These are phyloP conservation scores for Suillus placidus DNA, from an alignment of 768 basidiomycete species.

Conservation along the genomic window DNA sequence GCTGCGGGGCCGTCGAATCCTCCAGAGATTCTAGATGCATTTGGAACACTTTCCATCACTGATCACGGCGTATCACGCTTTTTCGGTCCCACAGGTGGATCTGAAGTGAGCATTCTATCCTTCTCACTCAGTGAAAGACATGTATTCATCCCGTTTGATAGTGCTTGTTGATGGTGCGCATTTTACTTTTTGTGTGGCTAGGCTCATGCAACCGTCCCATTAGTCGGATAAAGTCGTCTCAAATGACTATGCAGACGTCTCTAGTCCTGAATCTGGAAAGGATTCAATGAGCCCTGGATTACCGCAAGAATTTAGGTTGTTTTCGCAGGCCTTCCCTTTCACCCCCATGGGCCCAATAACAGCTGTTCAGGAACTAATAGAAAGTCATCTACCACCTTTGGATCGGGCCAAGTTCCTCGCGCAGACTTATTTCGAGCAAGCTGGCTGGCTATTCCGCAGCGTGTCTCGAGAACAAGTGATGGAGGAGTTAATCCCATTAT, in stretches of 20 bases:
- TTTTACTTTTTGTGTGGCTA: slow-evolving; percentile 7
- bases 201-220: slow-evolving; percentile 14
- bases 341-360: slow-evolving; percentile 55
- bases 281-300: slow-evolving; percentile 33
- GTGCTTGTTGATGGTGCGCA: slow-evolving; percentile 38
- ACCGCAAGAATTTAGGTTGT: slow-evolving; percentile 42
- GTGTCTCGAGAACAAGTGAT: slow-evolving; percentile 49
- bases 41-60: slow-evolving; percentile 62
- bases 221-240: slow-evolving; percentile 29
- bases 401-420: slow-evolving; percentile 49
- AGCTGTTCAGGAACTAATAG: slow-evolving; percentile 52
- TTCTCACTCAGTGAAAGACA: slow-evolving; percentile 9
- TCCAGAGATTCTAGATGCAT: slow-evolving; percentile 54
- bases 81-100: slow-evolving; percentile 69
- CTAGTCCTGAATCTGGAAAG: slow-evolving; percentile 29
- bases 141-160: slow-evolving; percentile 17
- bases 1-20: slow-evolving; percentile 18
- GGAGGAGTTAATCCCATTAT: slow-evolving; percentile 42
- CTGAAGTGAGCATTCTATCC: slow-evolving; percentile 51
- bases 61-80: slow-evolving; percentile 64
- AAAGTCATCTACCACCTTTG: slow-evolving; percentile 55
- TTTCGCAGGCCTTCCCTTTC: slow-evolving; percentile 66
- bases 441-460: slow-evolving; percentile 54
- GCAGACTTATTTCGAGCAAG: slow-evolving; percentile 49
- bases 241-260: slow-evolving; percentile 20